Conservation (phyloP, 768 basidiomycete species). For the Hysterangium stoloniferum region DNA sequence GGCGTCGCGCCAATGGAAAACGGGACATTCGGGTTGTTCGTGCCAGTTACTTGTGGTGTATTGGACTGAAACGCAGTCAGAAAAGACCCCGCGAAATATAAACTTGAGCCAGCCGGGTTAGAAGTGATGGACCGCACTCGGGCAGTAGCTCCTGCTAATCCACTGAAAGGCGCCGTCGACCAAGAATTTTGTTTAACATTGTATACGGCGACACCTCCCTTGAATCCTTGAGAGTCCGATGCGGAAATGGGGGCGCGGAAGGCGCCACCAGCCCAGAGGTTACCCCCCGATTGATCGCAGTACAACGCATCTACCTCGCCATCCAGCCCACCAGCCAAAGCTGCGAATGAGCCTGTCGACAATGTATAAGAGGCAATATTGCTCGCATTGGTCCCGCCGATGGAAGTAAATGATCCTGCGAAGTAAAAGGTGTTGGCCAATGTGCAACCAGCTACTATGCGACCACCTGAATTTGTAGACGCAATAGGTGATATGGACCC, state of each 20-base stretch:
- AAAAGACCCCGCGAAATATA: conserved; percentile 90
- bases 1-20: conserved; percentile 76
- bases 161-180: conserved; percentile 74
- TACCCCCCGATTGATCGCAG: conserved; percentile 60
- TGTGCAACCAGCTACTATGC: conserved; percentile 65
- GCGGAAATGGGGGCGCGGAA: conserved; percentile 32
- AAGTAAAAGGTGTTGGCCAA: conserved; percentile 67
- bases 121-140: conserved; percentile 70
- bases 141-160: conserved; percentile 62
- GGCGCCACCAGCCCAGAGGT: conserved; percentile 72
- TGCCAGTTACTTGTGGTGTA: conserved; percentile 42
- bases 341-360: conserved; percentile 46
- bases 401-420: conserved; percentile 74
- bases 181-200: conserved; percentile 56
- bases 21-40: conserved; percentile 81
- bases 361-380: conserved; percentile 76
- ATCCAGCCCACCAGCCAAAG: conserved; percentile 64
- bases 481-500: conserved; percentile 66
- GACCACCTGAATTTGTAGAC: conserved; percentile 74
- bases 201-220: conserved; percentile 55
- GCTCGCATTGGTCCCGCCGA: conserved; percentile 47
- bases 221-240: conserved; percentile 36
- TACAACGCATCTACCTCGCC: conserved; percentile 66
- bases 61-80: conserved; percentile 56
- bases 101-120: conserved; percentile 59